A percentile compares a stretch with the other conserved stretches of the same genome.
Evolutionary conservation across 768 basidiomycete genomes (phyloP).

Genomic region (Podaxis pistillaris): DNA sequence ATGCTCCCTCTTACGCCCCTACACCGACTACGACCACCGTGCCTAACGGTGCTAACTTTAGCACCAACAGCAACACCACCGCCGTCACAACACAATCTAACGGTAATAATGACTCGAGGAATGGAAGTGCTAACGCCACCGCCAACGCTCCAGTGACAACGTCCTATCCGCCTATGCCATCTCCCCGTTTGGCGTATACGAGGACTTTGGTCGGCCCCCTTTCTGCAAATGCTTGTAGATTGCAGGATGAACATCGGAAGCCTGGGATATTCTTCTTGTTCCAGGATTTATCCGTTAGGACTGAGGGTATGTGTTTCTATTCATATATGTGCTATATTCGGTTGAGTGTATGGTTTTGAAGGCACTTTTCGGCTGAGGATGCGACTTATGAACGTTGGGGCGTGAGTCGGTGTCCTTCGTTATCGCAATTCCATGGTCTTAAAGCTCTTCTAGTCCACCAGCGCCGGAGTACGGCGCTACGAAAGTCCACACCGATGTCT

Average conservation of each 20-base stretch:
- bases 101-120: neutral
- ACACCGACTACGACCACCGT: neutral
- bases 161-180: conserved; percentile 29
- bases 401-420: conserved; percentile 55
- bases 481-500: conserved; percentile 63
- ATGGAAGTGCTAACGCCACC: neutral
- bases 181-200: conserved; percentile 62
- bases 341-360: conserved; percentile 23
- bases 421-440: neutral
- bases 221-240: conserved; percentile 80
- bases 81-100: neutral
- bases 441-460: conserved; percentile 46
- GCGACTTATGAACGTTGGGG: conserved; percentile 86
- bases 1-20: neutral
- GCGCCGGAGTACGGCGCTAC: conserved; percentile 68
- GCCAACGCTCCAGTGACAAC: conserved; percentile 1
- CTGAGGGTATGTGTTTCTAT: conserved; percentile 60
- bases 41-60: neutral
- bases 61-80: neutral
- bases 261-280: conserved; percentile 93
- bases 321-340: neutral
- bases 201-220: conserved; percentile 90
- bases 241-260: conserved; percentile 82
- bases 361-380: conserved; percentile 85
- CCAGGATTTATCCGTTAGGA: conserved; percentile 90